Evolutionary conservation across 306 rosid species (phyloP), one percentile per base, ranked within the genome.

Genomic region (Begonia loranthoides): DNA sequence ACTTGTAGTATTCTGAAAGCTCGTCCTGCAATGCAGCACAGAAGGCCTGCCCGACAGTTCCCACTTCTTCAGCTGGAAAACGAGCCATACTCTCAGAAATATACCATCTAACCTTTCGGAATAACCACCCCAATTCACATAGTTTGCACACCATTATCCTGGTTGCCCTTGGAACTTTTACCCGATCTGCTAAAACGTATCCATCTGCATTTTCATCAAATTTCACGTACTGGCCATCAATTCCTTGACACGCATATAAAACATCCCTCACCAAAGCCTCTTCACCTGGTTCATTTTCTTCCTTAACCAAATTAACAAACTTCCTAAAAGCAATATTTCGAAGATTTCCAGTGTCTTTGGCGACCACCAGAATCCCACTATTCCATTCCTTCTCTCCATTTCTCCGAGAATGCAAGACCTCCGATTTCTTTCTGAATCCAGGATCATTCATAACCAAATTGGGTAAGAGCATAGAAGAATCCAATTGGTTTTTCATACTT

Each of bases 21-120:
- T 92, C 96, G 36, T 92, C 96, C 67, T 92, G 94, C 68, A 92
- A 71, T 4, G 96, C 96, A 45, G 94, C 83, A 66, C 96, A 86
- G 62, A 90, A 83, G 5, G 94, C 99, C 62, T 86, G 96, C 14
- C 99, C 87, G 22, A 92, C 68, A 10, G 96, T 92, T 40, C 99
- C 96, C 12, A 92, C 92, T 24, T 92, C 87, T 49, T 86, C 88
- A 1, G 67, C 79, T 9, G 84, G 84, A 73, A 83, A 83, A 50
- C 82, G 74, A 69, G 75, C 81, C 87, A 83, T 86, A 67, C 84
- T 73, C 66, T 73, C 80, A 0, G 71, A 63, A 22, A 92, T 79
- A 49, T 76, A 80, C 54, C 76, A 87, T 13, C 70, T 73, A 36
- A 92, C 99, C 74, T 69, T 86, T 71, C 74, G 74, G 71, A 86